These are phyloP conservation scores for Ambrosia hybrid DNA, from an alignment of 140 eudicot genomes.

Conservation along the genomic window DNA sequence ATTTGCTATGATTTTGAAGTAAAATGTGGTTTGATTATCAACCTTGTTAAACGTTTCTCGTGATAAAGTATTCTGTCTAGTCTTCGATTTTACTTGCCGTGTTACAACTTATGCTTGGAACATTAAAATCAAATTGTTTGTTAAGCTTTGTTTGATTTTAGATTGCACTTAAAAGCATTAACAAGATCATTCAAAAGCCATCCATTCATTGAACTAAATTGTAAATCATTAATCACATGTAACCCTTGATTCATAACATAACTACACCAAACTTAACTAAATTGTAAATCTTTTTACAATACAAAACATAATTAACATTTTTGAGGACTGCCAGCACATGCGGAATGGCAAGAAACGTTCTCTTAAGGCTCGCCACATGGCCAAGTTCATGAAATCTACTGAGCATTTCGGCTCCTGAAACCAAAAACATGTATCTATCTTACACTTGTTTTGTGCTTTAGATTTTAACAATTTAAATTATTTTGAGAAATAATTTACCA, in stretches of 20 bases:
- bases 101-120: neutral
- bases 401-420: constrained; percentile 40
- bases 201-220: no score
- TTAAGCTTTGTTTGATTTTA: neutral
- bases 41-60: constrained; percentile 16
- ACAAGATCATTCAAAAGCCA: no score
- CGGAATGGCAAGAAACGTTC: neutral
- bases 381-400: constrained; percentile 4
- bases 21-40: constrained; percentile 10
- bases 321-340: neutral
- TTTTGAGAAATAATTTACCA: constrained; percentile 22
- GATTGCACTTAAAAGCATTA: no score
- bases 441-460: neutral
- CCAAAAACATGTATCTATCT: neutral
- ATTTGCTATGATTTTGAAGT: constrained; percentile 18
- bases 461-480: neutral
- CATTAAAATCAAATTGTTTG: no score
- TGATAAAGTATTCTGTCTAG: no score
- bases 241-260: neutral
- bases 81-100: neutral
- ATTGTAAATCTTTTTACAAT: neutral
- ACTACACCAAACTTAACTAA: constrained; percentile 20
- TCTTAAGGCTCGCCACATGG: constrained; percentile 1
- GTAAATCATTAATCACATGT: constrained; percentile 1
- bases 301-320: neutral